Base-by-base conservation (phyloP, 768 basidiomycete genomes). In the Steccherinum ochraceum region DNA sequence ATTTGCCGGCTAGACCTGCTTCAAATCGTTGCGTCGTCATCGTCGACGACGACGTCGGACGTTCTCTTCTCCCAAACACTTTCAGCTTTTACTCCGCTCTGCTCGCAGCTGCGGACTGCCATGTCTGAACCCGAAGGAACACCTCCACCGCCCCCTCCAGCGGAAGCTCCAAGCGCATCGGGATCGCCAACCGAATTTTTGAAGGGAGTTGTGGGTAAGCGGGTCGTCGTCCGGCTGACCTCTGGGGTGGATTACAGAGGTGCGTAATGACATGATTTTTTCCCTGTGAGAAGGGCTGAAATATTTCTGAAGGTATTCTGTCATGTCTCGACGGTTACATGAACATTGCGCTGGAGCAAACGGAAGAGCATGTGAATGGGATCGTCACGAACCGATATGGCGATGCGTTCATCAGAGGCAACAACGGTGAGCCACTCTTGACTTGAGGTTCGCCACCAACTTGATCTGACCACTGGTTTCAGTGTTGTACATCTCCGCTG, bases 251-350 rank as follows among this genome's bases (percentile, higher is more conserved):
- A 96, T 67, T 96, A 98, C 68, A 79, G 83, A 60, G 94, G 94
- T 92, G 51, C 40, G 78, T 64, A 11, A 30, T n/a, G n/a, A n/a
- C n/a, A n/a, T 43, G 21, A 23, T 20, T 49, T 39, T n/a, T 42
- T 53, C 42, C 30, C 12, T 16, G 42, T 24, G 13, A 25, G 11
- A 7, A 21, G 46, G 19, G 35, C 1, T 16, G 46, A 12, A 3
- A 16, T 20, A 10, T 54, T 21, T 40, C 23, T 18, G 25, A 53
- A 98, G 95, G 95, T 18, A 77, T 93, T 2, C 71, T 99, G 12
- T 94, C 93, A 2, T 98, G 96, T 62, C 77, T 98, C 20, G 96
- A 98, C 68, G 94, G 94, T 0, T 98, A 96, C 68, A 98, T 99
- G 96, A 98, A 98, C 70, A 95, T 98, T 46, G 96, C 93, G 12